Evolutionary conservation across 2,329 filamentous ascomycete species (phyloP).

Genomic region (Drechslerella dactyloides): DNA sequence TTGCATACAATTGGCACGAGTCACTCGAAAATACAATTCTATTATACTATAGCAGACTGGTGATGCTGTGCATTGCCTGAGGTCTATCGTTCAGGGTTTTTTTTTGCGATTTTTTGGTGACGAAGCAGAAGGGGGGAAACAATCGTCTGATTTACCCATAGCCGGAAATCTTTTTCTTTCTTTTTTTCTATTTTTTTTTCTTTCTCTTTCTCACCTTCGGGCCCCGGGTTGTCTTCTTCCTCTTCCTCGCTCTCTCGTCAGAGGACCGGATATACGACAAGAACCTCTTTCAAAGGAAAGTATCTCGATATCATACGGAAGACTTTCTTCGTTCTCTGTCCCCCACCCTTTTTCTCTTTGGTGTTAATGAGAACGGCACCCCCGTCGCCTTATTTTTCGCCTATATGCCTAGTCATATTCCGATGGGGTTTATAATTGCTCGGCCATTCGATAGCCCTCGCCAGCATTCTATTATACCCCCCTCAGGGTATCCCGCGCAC

Average conservation of each 20-base stretch:
- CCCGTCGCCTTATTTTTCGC: constrained; percentile 21
- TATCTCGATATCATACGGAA: constrained; percentile 11
- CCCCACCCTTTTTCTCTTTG: constrained; percentile 7
- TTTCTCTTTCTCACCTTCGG: constrained; percentile 6
- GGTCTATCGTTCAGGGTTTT: neutral
- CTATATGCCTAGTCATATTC: constrained; percentile 32
- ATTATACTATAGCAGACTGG: constrained; percentile 41
- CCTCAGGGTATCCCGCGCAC: constrained; percentile 33
- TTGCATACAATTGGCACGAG: constrained; percentile 28
- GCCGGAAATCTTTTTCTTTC: constrained; percentile 16
- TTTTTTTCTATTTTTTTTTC: constrained; percentile 9
- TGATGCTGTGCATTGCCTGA: constrained; percentile 35
- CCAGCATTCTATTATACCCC: constrained; percentile 34
- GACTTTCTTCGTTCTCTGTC: neutral
- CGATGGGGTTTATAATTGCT: constrained; percentile 49
- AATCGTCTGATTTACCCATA: constrained; percentile 36
- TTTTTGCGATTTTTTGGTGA: constrained; percentile 26
- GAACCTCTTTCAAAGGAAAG: constrained; percentile 16
- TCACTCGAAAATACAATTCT: constrained; percentile 38
- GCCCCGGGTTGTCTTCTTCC: constrained; percentile 17
- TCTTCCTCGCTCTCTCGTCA: constrained; percentile 11
- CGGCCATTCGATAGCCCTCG: constrained; percentile 41
- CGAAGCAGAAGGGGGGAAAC: constrained; percentile 21
- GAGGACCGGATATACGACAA: constrained; percentile 17
- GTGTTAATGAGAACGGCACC: constrained; percentile 30